These are phyloP conservation scores for Mycena sp. DNA, from an alignment of 1,284 basidiomycete species.

Conservation along the genomic window DNA sequence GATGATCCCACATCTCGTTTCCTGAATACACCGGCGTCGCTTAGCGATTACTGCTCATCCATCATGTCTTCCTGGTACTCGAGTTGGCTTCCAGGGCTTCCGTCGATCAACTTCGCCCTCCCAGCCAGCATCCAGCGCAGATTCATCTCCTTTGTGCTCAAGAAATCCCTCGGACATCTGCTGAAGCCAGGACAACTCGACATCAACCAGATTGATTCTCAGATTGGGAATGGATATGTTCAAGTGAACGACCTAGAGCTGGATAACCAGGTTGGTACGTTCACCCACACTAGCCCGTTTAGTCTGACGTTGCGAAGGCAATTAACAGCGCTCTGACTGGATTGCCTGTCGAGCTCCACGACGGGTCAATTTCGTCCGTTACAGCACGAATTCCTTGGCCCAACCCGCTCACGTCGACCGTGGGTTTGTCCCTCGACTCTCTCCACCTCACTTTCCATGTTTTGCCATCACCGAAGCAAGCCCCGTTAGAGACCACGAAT, in stretches of 20 bases:
- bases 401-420: slow-evolving; percentile 74
- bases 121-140: slow-evolving; percentile 88
- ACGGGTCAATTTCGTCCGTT: slow-evolving; percentile 79
- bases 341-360: slow-evolving; percentile 74
- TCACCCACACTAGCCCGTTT: slow-evolving; percentile 14
- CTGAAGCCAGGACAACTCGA: slow-evolving; percentile 91
- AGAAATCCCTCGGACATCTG: slow-evolving; percentile 85
- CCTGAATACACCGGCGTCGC: not conserved
- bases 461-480: slow-evolving; percentile 40
- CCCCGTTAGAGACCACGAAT: slow-evolving; percentile 46
- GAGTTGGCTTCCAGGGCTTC: slow-evolving; percentile 71
- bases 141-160: slow-evolving; percentile 90
- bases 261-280: slow-evolving; percentile 71
- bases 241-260: slow-evolving; percentile 88
- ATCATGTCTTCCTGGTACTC: slow-evolving; percentile 49
- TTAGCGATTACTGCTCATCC: not conserved
- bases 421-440: slow-evolving; percentile 73
- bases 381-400: slow-evolving; percentile 82
- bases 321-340: slow-evolving; percentile 80
- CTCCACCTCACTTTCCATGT: slow-evolving; percentile 71
- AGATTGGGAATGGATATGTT: slow-evolving; percentile 89
- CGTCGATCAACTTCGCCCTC: slow-evolving; percentile 74
- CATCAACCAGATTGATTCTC: slow-evolving; percentile 88
- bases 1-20: slow-evolving; percentile 17
- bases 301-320: slow-evolving; percentile 60